Evolutionary conservation across 306 rosid species (phyloP).

Genomic region (Acacia melanoxylon): DNA sequence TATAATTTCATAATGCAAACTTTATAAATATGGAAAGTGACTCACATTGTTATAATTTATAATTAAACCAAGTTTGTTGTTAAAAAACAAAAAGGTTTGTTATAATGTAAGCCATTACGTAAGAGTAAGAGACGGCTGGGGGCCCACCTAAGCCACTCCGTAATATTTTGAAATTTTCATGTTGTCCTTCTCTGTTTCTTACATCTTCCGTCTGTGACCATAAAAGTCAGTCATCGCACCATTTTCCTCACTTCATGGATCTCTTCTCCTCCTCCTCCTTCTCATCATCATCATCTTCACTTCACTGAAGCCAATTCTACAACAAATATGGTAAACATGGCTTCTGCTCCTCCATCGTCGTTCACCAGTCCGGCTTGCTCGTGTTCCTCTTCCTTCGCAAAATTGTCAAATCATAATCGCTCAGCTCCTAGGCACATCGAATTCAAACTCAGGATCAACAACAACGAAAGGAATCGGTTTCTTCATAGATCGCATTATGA

Average conservation of each 20-base stretch:
- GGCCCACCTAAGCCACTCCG: not conserved
- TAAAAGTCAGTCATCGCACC: not conserved
- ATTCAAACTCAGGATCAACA: not conserved
- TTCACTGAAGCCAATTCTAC: not conserved
- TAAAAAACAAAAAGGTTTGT: not conserved
- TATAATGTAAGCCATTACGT: not conserved
- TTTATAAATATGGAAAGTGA: not conserved
- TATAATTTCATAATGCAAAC: too few relatives aligned
- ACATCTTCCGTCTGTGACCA: not conserved
- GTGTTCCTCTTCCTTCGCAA: not conserved
- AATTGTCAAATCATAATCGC: not conserved
- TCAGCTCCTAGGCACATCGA: not conserved
- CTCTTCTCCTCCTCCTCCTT: not conserved
- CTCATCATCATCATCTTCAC: not conserved
- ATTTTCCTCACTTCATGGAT: not conserved
- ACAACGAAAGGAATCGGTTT: not conserved
- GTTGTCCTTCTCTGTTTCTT: not conserved
- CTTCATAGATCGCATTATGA: not conserved
- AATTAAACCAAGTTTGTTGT: not conserved
- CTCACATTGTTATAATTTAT: too few relatives aligned
- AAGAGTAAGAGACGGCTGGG: not conserved
- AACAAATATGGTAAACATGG: not conserved
- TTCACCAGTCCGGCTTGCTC: not conserved
- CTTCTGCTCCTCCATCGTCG: not conserved
- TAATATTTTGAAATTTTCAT: not conserved